Base-by-base conservation (phyloP, 305 asterid genomes). In the Rubia tinctorum region DNA sequence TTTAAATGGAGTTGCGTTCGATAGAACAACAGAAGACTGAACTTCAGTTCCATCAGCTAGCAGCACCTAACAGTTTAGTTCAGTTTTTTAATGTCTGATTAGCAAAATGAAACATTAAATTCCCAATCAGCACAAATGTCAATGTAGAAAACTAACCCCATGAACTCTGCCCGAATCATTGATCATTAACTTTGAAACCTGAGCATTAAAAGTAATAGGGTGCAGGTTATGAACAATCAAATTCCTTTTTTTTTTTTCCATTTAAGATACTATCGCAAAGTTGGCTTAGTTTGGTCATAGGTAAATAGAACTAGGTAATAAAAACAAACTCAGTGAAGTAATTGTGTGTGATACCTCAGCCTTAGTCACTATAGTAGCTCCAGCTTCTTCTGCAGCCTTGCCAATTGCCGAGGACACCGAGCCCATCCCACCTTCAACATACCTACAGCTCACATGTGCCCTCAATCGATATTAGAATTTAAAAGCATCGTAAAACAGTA, bases 371-470 rank as follows among this genome's bases (percentile, higher is more conserved):
- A 94, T 84, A 68, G 88, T 86, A 69, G 97, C 95, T 73, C 99
- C 99, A 73, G 97, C 97, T 85, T 90, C 96, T 71, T 49, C 74
- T 75, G 99, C 99, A 76, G 97, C 99, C 23, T 66, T 85, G 74
- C 85, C 78, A 76, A 94, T 88, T 69, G 97, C 96, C 81, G 66
- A 78, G 71, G 99, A 94, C 76, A 91, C 99, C 27, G 93, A 86
- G 64, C 99, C 99, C 99, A 94, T 94, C 80, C 99, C 99, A 73
- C 99, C 99, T 89, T 94, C 91, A 77, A 90, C 99, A 77, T 89
- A 86, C 78, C 98, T 94, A 85, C 85, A 84, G 71, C 77, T 72
- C 60, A 63, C 51, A 71, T 71, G 69, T 66, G 53, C 39, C 43
- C 69, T 72, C 44, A 80, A 71, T 20, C 67, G 53, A 71, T 5